Percentiles rank a stretch among this genome's conserved stretches.
Conservation (phyloP, 495 filamentous ascomycete genomes). For the Glonium stellatum region DNA sequence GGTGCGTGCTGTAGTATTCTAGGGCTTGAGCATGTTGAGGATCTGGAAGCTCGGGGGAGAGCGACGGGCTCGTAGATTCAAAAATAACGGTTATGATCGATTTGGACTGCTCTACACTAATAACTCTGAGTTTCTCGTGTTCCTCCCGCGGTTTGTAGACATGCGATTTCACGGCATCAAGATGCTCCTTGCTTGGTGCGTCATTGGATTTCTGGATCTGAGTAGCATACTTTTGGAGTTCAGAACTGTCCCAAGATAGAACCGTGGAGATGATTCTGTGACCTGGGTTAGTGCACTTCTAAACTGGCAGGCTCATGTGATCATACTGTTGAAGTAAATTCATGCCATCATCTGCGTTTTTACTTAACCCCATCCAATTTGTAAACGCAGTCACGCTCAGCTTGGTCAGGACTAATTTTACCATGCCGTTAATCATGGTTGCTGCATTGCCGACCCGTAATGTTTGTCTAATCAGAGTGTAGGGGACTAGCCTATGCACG, state of each 20-base stretch:
- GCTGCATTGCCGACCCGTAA: constrained; percentile 61
- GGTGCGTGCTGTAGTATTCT: constrained; percentile 52
- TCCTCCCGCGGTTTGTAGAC: constrained; percentile 40
- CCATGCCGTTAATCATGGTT: constrained; percentile 60
- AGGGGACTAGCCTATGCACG: constrained; percentile 54
- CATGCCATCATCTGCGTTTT: constrained; percentile 57
- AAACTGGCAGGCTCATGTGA: neutral
- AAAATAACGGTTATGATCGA: constrained; percentile 52
- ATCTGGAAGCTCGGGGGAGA: constrained; percentile 38
- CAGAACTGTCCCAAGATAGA: constrained; percentile 52
- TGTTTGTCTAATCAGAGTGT: constrained; percentile 53
- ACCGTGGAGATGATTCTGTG: constrained; percentile 58
- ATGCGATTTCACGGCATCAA: constrained; percentile 45
- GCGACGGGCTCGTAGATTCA: constrained; percentile 27
- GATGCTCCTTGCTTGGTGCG: constrained; percentile 42
- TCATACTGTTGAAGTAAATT: constrained; percentile 56
- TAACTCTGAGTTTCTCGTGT: constrained; percentile 41
- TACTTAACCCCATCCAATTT: constrained; percentile 57
- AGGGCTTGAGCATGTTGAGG: constrained; percentile 47
- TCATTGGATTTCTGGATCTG: constrained; percentile 48
- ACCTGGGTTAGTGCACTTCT: neutral
- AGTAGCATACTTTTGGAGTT: constrained; percentile 48
- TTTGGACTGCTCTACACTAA: constrained; percentile 29
- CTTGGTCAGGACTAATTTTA: constrained; percentile 56
- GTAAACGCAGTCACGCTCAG: constrained; percentile 54